Conservation (phyloP, 73 alveolate genomes). For the Urostyla sp. region DNA sequence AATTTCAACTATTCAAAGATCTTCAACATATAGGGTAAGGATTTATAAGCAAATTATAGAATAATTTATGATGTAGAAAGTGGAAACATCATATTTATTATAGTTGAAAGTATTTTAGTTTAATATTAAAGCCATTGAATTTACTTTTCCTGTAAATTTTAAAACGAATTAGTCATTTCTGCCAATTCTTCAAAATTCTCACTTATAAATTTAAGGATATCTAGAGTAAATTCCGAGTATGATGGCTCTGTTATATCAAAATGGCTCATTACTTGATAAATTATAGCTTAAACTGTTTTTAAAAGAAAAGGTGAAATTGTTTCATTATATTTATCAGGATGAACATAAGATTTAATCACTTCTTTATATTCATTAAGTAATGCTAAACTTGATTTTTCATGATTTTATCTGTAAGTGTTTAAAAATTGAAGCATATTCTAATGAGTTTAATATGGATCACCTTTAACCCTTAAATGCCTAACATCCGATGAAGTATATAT, state of each 20-base stretch:
- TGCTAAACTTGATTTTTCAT: not conserved
- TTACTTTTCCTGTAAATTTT: too few relatives aligned
- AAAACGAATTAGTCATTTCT: too few relatives aligned
- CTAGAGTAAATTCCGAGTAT: too few relatives aligned
- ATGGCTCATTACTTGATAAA: too few relatives aligned
- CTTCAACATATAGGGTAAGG: not conserved
- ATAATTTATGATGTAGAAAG: not conserved
- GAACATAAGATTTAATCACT: constrained; percentile 3
- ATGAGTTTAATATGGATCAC: not conserved
- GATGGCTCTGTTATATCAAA: too few relatives aligned
- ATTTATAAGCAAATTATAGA: constrained; percentile 26
- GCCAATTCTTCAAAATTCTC: too few relatives aligned
- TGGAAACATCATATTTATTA: constrained; percentile 1
- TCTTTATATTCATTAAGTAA: not conserved
- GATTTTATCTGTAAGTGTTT: not conserved
- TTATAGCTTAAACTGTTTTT: too few relatives aligned
- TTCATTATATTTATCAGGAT: not conserved
- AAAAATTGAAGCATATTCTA: not conserved
- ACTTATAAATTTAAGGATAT: too few relatives aligned
- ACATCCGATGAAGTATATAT: not conserved
- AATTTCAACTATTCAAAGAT: constrained; percentile 12
- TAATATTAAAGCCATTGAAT: too few relatives aligned
- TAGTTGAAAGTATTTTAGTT: too few relatives aligned
- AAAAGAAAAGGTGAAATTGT: too few relatives aligned
- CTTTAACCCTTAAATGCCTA: not conserved